Evolutionary conservation across 805 yeast genomes (phyloP).

Genomic region (Diddensiella santjacobensis): DNA sequence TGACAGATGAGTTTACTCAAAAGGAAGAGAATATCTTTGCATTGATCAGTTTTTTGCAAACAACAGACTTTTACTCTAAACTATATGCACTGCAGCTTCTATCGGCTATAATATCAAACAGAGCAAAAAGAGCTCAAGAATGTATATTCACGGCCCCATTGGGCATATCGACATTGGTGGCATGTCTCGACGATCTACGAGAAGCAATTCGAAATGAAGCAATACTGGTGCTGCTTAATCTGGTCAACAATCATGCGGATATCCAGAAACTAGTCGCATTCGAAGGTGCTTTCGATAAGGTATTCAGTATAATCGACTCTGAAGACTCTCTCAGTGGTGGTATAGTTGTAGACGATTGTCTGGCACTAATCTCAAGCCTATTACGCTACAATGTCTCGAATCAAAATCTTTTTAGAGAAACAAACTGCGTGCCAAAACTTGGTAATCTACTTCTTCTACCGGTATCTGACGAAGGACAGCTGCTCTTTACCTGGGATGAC

Average conservation of each 20-base stretch:
- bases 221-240: constrained; percentile 73
- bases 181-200: constrained; percentile 54
- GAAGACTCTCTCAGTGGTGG: constrained; percentile 92
- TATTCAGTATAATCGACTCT: constrained; percentile 73
- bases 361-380: constrained; percentile 67
- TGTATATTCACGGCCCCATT: constrained; percentile 68
- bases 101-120: constrained; percentile 74
- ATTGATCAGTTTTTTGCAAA: constrained; percentile 47
- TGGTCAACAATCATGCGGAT: constrained; percentile 76
- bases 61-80: constrained; percentile 68
- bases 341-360: constrained; percentile 84
- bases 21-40: constrained; percentile 44
- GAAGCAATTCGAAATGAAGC: constrained; percentile 88
- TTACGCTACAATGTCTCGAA: constrained; percentile 82
- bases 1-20: constrained; percentile 85
- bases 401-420: constrained; percentile 83
- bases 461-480: constrained; percentile 30
- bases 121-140: constrained; percentile 72
- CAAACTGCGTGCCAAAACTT: constrained; percentile 68
- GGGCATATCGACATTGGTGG: constrained; percentile 73
- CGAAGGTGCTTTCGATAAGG: constrained; percentile 81
- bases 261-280: constrained; percentile 92
- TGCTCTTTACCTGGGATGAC: constrained; percentile 64
- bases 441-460: constrained; percentile 64
- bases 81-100: constrained; percentile 80